Conservation (phyloP, 1,284 basidiomycete genomes). For the Tylopilus microsporus region DNA sequence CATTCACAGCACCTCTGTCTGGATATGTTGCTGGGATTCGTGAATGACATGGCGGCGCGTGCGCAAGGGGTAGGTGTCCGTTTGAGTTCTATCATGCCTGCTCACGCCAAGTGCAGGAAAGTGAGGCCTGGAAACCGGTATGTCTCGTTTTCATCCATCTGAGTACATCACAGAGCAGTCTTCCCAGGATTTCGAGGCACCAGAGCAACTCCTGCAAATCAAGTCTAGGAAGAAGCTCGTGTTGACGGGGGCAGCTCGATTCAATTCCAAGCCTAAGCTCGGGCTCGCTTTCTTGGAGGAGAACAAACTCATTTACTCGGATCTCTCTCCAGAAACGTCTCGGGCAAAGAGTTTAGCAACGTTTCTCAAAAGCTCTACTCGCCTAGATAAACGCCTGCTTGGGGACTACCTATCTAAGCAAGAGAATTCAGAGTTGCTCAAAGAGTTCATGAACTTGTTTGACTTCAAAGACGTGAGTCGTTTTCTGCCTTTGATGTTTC, state of each 20-base stretch:
- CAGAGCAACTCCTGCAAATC: conserved; percentile 59
- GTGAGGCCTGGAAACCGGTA: conserved; percentile 62
- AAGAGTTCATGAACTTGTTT: conserved; percentile 85
- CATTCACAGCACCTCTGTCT: conserved; percentile 85
- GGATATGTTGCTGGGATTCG: conserved; percentile 82
- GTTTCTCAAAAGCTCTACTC: conserved; percentile 82
- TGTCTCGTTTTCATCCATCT: conserved; percentile 18
- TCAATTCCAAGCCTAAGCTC: conserved; percentile 94
- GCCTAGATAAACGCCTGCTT: conserved; percentile 89
- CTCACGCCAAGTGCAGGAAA: conserved; percentile 30
- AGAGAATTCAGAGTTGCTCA: conserved; percentile 81
- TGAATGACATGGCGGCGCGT: conserved; percentile 84
- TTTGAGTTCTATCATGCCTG: conserved; percentile 7
- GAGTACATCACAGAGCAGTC: conserved; percentile 1
- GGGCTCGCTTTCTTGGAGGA: conserved; percentile 90
- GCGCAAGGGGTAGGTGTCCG: conserved; percentile 57
- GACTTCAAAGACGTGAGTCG: conserved; percentile 81
- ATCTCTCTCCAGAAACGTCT: conserved; percentile 53
- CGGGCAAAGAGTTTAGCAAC: conserved; percentile 65
- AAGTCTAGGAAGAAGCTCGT: conserved; percentile 89
- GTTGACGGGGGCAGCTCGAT: conserved; percentile 78
- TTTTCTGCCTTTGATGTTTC: conserved; percentile 1
- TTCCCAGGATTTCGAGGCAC: conserved; percentile 47
- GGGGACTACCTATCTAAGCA: conserved; percentile 93
- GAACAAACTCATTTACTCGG: conserved; percentile 75